phyloP scores from a whole-genome alignment of 768 basidiomycete genomes.

The Tephrocybe sp. region DNA sequence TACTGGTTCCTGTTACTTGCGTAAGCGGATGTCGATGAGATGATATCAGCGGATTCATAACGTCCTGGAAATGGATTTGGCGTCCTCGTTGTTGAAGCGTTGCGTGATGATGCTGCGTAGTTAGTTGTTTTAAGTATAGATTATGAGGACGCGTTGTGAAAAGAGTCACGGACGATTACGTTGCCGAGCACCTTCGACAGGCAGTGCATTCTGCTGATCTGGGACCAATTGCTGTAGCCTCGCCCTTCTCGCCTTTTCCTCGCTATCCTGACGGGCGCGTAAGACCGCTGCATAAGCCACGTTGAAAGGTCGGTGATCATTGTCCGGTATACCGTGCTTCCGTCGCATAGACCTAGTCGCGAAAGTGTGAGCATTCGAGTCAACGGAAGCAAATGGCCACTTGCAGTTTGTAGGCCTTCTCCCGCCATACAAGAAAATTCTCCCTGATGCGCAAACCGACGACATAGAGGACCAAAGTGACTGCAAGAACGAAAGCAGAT shows the following conservation, averaged over 20 bases:
- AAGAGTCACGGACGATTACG: slow-evolving; percentile 40
- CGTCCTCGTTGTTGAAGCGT: slow-evolving; percentile 18
- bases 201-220: slow-evolving; percentile 35
- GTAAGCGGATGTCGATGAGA: slow-evolving; percentile 13
- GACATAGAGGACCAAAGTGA: slow-evolving; percentile 38
- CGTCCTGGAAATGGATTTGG: slow-evolving; percentile 23
- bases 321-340: slow-evolving; percentile 82
- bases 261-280: slow-evolving; percentile 55
- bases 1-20: slow-evolving; percentile 13
- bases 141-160: slow-evolving; percentile 22
- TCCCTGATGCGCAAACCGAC: slow-evolving; percentile 41
- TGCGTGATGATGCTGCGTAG: slow-evolving; percentile 23
- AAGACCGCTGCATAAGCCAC: slow-evolving; percentile 81
- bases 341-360: slow-evolving; percentile 65
- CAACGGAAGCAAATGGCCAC: slow-evolving; percentile 22
- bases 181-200: slow-evolving; percentile 44
- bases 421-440: slow-evolving; percentile 55
- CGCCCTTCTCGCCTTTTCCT: slow-evolving; percentile 28
- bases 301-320: slow-evolving; percentile 80
- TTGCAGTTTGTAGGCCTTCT: slow-evolving; percentile 66
- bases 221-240: slow-evolving; percentile 35
- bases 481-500: slow-evolving; percentile 32
- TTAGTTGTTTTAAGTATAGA: slow-evolving; percentile 14
- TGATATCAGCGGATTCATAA: slow-evolving; percentile 20
- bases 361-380: slow-evolving; percentile 15